A percentile compares a stretch with the other conserved stretches of the same genome.
Conservation (phyloP, 2,329 filamentous ascomycete genomes). For the Paracoccidioides lutzii region DNA sequence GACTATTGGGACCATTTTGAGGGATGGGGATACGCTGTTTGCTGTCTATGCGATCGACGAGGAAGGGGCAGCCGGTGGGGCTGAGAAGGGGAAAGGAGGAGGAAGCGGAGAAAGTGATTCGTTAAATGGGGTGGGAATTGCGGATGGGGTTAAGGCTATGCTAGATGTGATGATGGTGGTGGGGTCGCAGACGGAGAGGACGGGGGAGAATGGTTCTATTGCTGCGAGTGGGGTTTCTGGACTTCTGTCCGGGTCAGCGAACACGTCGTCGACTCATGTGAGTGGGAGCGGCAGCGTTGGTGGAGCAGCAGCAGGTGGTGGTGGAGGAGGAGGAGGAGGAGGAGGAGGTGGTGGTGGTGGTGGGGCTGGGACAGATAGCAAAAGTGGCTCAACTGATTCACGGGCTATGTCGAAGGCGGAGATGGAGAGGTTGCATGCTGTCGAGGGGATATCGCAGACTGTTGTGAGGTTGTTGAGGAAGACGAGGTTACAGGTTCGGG, state of each 20-base stretch:
- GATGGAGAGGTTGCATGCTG: slow-evolving; percentile 64
- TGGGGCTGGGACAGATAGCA: slow-evolving; percentile 26
- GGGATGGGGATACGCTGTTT: slow-evolving; percentile 86
- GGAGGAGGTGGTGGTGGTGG: neutral
- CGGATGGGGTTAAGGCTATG: slow-evolving; percentile 62
- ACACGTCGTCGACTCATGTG: slow-evolving; percentile 17
- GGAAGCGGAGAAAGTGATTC: slow-evolving; percentile 21
- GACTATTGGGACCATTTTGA: slow-evolving; percentile 88
- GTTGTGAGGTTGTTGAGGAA: slow-evolving; percentile 79
- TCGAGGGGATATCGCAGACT: slow-evolving; percentile 71
- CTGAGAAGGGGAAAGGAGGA: neutral
- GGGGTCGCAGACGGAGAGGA: slow-evolving; percentile 45
- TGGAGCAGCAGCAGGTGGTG: slow-evolving; percentile 23
- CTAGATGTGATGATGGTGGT: slow-evolving; percentile 63
- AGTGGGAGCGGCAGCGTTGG: slow-evolving; percentile 22
- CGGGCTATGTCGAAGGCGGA: slow-evolving; percentile 50
- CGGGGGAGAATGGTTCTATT: slow-evolving; percentile 22
- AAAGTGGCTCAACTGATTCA: slow-evolving; percentile 34
- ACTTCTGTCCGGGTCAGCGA: slow-evolving; percentile 10
- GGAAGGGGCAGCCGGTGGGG: slow-evolving; percentile 40
- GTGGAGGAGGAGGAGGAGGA: slow-evolving; percentile 19
- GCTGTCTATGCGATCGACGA: slow-evolving; percentile 91
- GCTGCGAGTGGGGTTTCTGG: too few species aligned
- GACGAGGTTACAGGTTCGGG: slow-evolving; percentile 80
- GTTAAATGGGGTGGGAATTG: slow-evolving; percentile 40